phyloP scores from a whole-genome alignment of 2,329 filamentous ascomycete species.

The Alternaria arbusti region DNA sequence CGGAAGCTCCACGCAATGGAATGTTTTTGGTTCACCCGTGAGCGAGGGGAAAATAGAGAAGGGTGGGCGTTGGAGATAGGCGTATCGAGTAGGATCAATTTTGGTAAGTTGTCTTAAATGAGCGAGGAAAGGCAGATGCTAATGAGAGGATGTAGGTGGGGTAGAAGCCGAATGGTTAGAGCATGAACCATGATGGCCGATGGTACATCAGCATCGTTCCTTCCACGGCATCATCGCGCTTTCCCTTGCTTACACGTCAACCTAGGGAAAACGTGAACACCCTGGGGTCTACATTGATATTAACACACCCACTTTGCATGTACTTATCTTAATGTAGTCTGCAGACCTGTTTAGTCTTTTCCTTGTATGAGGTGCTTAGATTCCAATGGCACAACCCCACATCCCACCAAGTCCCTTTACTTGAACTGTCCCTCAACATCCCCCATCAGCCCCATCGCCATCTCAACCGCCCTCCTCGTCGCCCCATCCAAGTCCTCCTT shows the following conservation, averaged over 20 bases:
- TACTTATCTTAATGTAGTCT: no score
- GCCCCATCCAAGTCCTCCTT: slow-evolving; percentile 65
- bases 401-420: not conserved
- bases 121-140: not conserved
- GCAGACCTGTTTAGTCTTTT: no score
- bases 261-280: no score
- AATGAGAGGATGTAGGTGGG: not conserved
- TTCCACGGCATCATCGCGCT: not conserved
- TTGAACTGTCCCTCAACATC: not conserved
- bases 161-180: not conserved
- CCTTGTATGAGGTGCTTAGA: no score
- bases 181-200: slow-evolving; percentile 4
- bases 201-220: not conserved
- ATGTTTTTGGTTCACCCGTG: not conserved
- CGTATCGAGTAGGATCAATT: not conserved
- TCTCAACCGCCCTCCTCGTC: slow-evolving; percentile 49
- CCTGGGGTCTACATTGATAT: no score
- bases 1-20: not conserved
- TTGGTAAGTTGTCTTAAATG: no score
- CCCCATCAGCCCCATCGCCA: not conserved
- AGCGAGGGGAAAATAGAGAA: not conserved
- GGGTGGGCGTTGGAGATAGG: not conserved
- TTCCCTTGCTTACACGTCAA: no score
- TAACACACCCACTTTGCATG: no score
- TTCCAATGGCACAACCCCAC: not conserved